phyloP scores from a whole-genome alignment of 208 protist species.

The Leishmania arabica region DNA sequence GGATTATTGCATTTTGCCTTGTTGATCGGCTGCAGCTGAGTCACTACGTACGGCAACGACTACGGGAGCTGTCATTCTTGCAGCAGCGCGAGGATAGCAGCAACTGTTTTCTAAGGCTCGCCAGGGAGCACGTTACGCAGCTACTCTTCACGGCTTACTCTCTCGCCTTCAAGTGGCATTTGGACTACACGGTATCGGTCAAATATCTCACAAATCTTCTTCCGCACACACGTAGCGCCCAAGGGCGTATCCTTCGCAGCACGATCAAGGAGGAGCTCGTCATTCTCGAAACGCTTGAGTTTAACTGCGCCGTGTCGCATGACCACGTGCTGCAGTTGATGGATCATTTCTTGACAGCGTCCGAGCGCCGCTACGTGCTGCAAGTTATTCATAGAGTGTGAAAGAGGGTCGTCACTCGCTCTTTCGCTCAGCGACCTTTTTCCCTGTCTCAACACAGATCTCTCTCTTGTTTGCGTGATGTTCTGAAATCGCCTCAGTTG shows the following conservation, averaged over 20 bases:
- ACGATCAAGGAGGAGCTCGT: conserved; percentile 34
- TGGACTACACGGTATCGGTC: conserved; percentile 63
- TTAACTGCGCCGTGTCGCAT: conserved; percentile 47
- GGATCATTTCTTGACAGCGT: conserved; percentile 51
- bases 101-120: conserved; percentile 1
- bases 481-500: too few relatives aligned
- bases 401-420: background rate
- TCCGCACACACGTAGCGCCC: conserved; percentile 29
- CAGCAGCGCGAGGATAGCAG: background rate
- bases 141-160: conserved; percentile 66
- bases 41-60: conserved; percentile 43
- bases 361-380: conserved; percentile 44
- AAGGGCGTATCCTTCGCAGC: conserved; percentile 13
- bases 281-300: conserved; percentile 48
- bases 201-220: conserved; percentile 59
- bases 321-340: conserved; percentile 41
- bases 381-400: conserved; percentile 6
- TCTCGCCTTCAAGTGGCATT: conserved; percentile 77
- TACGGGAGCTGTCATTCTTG: conserved; percentile 25
- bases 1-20: conserved; percentile 81
- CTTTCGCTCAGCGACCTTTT: background rate
- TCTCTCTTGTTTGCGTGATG: too few relatives aligned
- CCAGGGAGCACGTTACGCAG: conserved; percentile 18
- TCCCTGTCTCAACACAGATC: background rate
- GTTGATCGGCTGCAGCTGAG: conserved; percentile 63